Evolutionary conservation across 495 filamentous ascomycete species (phyloP), one percentile per base, ranked within the genome.

Genomic region (Cercophora scortea): DNA sequence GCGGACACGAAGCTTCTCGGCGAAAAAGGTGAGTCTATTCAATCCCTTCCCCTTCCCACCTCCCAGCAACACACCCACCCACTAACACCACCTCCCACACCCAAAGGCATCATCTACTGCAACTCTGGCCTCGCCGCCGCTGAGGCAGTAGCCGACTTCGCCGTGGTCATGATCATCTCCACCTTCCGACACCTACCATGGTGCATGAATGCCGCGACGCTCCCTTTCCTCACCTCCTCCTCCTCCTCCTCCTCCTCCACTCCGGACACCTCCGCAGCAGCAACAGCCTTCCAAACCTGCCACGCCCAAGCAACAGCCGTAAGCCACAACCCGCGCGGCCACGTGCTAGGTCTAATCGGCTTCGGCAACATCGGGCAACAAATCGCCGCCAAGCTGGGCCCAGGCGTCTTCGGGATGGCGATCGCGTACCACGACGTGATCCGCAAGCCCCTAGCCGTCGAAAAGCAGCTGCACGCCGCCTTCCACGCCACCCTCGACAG

Each of bases 341-440:
- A 72, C 54, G 63, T 67, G 4, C 73, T 87, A 1, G 84, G 82
- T 1, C 76, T 88, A 17, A 75, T 88, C 19, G 85, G 85, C 0
- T 72, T 88, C 32, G 84, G 85, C 15, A 79, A 82, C 53, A 88
- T 89, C 58, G 86, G 86, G 4, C 80, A 77, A 56, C 73, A 75
- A 9, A 79, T 89, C 39, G 85, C 85, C 17, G 72, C 73, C 40
- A 86, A 84, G 61, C 79, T 80, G 1, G 75, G 72, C 50, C 47
- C 58, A 47, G 43, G 66, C 0, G 77, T 80, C 1, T 82, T 87
- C 49, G 79, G 78, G 42, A 88, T 90, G 85, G 72, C 76, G 51
- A 81, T 89, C 50, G 64, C 75, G 9, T 90, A 89, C 64, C 69
- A 82, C 61, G 85, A 89, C 60, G 67, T 87, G 17, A 60, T 79